Evolutionary conservation across 2,329 filamentous ascomycete species (phyloP).

Genomic region (Cadophora gregata): DNA sequence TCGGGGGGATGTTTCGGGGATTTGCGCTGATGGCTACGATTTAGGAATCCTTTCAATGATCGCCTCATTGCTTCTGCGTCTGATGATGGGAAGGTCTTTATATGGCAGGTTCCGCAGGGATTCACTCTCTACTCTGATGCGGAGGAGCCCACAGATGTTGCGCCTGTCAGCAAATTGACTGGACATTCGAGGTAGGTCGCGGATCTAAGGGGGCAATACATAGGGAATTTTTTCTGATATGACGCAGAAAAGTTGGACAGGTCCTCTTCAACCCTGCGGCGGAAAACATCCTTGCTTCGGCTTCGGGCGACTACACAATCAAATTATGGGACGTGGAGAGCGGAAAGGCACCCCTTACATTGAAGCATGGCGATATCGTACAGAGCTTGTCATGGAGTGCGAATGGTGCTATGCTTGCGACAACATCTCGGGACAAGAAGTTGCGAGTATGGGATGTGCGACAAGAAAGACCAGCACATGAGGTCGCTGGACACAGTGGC

Average conservation of each 20-base stretch:
- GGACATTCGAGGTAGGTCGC: slow-evolving; percentile 80
- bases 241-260: slow-evolving; percentile 87
- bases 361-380: slow-evolving; percentile 90
- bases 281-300: slow-evolving; percentile 92
- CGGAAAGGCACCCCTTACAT: slow-evolving; percentile 73
- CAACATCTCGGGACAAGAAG: slow-evolving; percentile 98
- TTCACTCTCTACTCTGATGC: slow-evolving; percentile 86
- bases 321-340: slow-evolving; percentile 95
- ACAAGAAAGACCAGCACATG: slow-evolving; percentile 86
- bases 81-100: slow-evolving; percentile 95
- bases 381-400: slow-evolving; percentile 97
- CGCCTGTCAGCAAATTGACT: slow-evolving; percentile 79
- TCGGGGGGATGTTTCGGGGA: slow-evolving; percentile 21
- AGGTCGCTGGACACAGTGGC: slow-evolving; percentile 83
- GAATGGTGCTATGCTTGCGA: slow-evolving; percentile 83
- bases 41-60: slow-evolving; percentile 95
- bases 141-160: slow-evolving; percentile 82
- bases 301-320: slow-evolving; percentile 92
- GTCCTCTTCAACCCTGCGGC: slow-evolving; percentile 97
- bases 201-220: neutral
- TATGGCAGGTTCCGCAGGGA: slow-evolving; percentile 91
- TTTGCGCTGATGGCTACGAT: slow-evolving; percentile 33
- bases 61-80: slow-evolving; percentile 90
- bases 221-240: slow-evolving; percentile 36
- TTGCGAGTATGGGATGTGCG: slow-evolving; percentile 96